Base-by-base conservation (phyloP, 768 basidiomycete genomes). In the Kockovaella imperatae region DNA sequence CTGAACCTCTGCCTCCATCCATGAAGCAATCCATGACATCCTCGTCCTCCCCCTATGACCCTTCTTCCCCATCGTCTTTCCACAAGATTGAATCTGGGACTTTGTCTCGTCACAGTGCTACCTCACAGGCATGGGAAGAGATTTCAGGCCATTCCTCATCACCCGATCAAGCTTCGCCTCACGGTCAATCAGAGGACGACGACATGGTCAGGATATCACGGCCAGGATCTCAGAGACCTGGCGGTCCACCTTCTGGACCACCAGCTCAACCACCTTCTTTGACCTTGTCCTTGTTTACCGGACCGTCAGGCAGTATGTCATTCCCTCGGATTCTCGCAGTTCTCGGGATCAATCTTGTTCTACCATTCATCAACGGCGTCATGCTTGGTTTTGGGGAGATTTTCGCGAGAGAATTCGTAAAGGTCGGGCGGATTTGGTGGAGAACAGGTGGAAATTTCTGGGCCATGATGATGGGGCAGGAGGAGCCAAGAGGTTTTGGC, bases 351-450 rank as follows among this genome's bases (percentile, higher is more conserved):
- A 71, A 71, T 48, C 45, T 71, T 5, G 49, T 71, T 17, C 43
- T 71, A 26, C 69, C 69, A 7, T 71, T 71, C 45, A 56, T 71
- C 49, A 71, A 71, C 45, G 69, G 69, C 42, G 65, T 71, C 44
- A 69, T 71, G 67, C 53, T 71, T 29, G 69, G 69, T 17, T 71
- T 71, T 46, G 69, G 69, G 11, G 69, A 71, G 57, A 71, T 71
- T 44, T 71, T 71, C 44, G 67, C 69, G 5, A 40, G 67, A 38
- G 67, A 71, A 45, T 53, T 55, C 1, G 58, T 71, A 8, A 38
- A 44, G 21, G 57, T 57, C 14, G 60, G 60, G 10, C 49, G 51
- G 35, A 26, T 57, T 6, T 62, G 60, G 48, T 67, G 56, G 54
- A 56, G 64, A 38, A 59, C 61, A 35, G 53, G 56, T 13, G 45